Percentiles rank a stretch among this genome's conserved stretches.
Evolutionary conservation across 1,139 yeast species (phyloP).

Genomic region (Saccharomyces hybrid): DNA sequence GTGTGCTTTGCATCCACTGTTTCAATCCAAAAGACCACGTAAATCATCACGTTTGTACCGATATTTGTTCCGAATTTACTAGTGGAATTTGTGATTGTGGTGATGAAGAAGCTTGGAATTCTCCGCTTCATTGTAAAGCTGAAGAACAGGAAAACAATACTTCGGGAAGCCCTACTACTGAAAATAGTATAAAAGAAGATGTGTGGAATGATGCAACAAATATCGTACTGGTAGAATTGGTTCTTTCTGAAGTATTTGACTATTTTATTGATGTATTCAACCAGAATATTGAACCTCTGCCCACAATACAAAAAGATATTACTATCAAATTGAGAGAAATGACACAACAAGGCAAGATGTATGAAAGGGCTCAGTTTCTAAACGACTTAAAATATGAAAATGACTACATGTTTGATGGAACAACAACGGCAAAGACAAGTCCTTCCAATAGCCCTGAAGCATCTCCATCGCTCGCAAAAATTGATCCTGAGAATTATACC

Average conservation of each 20-base stretch:
- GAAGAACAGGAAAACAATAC: conserved; percentile 11
- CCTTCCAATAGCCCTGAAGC: conserved; percentile 3
- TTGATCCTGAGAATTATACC: conserved; percentile 33
- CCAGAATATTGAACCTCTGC: conserved; percentile 30
- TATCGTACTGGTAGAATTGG: conserved; percentile 18
- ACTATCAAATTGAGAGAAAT: conserved; percentile 24
- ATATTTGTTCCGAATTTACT: conserved; percentile 41
- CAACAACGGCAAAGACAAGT: conserved; percentile 18
- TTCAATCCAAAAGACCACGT: conserved; percentile 61
- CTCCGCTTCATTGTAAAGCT: conserved; percentile 40
- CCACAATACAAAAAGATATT: conserved; percentile 28
- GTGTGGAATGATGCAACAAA: conserved; percentile 6
- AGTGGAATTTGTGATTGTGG: conserved; percentile 70
- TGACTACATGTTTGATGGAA: conserved; percentile 28
- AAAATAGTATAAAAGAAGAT: conserved; percentile 8
- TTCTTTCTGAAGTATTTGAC: conserved; percentile 27
- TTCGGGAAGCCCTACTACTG: conserved; percentile 3
- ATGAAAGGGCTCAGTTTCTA: conserved; percentile 18
- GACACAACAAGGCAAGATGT: conserved; percentile 20
- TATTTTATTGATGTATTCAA: conserved; percentile 32
- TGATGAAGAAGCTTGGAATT: conserved; percentile 54
- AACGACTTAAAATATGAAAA: conserved; percentile 22
- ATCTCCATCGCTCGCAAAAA: conserved; percentile 2
- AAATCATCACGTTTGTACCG: conserved; percentile 54
- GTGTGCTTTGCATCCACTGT: conserved; percentile 66